Conservation (phyloP, 176 grass and related monocot genomes). For the Musa troglodytarum region DNA sequence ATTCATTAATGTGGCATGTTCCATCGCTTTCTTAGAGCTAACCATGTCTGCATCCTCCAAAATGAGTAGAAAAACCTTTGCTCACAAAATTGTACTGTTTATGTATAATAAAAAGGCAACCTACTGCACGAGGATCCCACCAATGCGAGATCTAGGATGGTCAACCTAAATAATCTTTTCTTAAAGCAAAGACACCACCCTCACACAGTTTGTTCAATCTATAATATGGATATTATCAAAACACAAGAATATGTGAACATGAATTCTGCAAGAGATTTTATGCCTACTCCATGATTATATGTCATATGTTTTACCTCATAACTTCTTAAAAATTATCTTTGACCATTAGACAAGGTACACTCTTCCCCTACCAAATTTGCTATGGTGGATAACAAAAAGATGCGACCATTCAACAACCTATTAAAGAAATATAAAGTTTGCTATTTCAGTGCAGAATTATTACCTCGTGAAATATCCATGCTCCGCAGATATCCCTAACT, state of each 20-base stretch:
- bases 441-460: conserved; percentile 4
- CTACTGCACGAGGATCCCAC: not conserved
- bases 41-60: not conserved
- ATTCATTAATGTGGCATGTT: not conserved
- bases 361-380: not conserved
- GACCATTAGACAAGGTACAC: not conserved
- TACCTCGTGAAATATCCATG: conserved; percentile 74
- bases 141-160: not conserved
- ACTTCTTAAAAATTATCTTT: not conserved
- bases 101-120: not conserved
- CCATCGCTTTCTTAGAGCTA: not conserved
- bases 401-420: not conserved
- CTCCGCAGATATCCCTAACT: conserved; percentile 48
- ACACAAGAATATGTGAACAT: not conserved
- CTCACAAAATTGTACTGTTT: not conserved
- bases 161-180: not conserved
- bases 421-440: not conserved
- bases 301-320: not conserved
- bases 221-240: not conserved
- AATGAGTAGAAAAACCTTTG: not conserved
- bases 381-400: no score
- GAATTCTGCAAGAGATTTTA: not conserved
- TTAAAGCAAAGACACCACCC: not conserved
- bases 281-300: not conserved
- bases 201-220: not conserved